phyloP scores from a whole-genome alignment of 2,329 filamentous ascomycete species.

The Neurospora sp. region DNA sequence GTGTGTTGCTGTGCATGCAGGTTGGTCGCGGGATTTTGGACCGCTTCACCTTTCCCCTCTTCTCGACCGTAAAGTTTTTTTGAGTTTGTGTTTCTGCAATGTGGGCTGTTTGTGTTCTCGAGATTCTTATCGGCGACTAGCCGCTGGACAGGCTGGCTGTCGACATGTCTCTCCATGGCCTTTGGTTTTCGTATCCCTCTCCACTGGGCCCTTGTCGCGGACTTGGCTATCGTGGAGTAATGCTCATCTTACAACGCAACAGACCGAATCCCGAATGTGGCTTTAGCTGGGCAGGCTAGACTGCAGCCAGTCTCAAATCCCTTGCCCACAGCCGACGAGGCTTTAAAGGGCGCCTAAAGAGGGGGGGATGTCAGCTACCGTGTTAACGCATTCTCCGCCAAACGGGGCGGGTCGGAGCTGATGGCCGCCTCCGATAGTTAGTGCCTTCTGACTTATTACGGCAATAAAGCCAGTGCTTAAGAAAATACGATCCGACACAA shows the following conservation, averaged over 20 bases:
- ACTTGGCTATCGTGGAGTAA: neutral
- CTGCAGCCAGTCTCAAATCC: neutral
- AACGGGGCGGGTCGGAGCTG: neutral
- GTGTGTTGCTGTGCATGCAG: neutral
- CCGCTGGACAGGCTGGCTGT: neutral
- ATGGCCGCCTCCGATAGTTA: neutral
- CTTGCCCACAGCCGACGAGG: neutral
- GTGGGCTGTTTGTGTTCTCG: neutral
- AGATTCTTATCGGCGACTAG: neutral
- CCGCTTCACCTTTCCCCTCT: neutral
- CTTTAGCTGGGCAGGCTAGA: neutral
- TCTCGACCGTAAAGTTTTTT: neutral
- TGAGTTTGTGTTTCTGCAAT: neutral
- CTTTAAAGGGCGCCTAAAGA: neutral
- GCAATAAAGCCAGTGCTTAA: neutral
- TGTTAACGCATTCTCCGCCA: neutral
- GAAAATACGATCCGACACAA: neutral
- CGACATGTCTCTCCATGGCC: neutral
- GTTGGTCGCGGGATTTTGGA: neutral
- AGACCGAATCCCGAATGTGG: neutral
- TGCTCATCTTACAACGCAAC: neutral
- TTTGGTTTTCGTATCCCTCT: neutral
- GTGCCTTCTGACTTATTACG: neutral
- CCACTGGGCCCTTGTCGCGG: neutral
- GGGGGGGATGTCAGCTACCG: neutral